A percentile compares a stretch with the other conserved stretches of the same genome.
Conservation (phyloP, 1,139 yeast species). For the Kodamaea alishanica region DNA sequence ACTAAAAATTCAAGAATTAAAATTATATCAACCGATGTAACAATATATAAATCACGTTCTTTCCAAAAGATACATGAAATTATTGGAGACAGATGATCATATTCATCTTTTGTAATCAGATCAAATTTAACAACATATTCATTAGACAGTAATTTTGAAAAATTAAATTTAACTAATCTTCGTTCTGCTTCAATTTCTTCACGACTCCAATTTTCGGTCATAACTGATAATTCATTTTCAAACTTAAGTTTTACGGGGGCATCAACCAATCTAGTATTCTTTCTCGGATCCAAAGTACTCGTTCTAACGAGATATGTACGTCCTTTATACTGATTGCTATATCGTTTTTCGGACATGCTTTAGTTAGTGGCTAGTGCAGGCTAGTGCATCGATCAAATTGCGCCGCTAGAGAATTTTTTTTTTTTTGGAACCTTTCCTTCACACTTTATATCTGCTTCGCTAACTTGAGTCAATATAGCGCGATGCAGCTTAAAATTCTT, state of each 20-base stretch:
- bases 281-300: conserved; percentile 10
- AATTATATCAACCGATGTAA: conserved; percentile 67
- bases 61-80: conserved; percentile 64
- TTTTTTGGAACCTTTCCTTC: no score
- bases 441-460: no score
- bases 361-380: no score
- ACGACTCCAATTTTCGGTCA: conserved; percentile 35
- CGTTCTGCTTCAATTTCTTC: conserved; percentile 29
- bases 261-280: conserved; percentile 5
- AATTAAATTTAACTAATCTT: conserved; percentile 36
- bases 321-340: no score
- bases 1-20: conserved; percentile 55
- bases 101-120: conserved; percentile 23
- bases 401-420: no score
- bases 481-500: no score
- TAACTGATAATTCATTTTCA: conserved; percentile 10
- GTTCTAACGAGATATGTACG: conserved; percentile 5
- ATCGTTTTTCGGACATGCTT: no score
- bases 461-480: no score
- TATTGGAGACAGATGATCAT: conserved; percentile 26
- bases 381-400: no score
- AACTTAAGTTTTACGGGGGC: conserved; percentile 11
- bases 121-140: conserved; percentile 25
- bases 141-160: conserved; percentile 18
- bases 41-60: conserved; percentile 47